Base-by-base conservation (phyloP, 352 stramenopile genomes). In the Globisporangium splendens region DNA sequence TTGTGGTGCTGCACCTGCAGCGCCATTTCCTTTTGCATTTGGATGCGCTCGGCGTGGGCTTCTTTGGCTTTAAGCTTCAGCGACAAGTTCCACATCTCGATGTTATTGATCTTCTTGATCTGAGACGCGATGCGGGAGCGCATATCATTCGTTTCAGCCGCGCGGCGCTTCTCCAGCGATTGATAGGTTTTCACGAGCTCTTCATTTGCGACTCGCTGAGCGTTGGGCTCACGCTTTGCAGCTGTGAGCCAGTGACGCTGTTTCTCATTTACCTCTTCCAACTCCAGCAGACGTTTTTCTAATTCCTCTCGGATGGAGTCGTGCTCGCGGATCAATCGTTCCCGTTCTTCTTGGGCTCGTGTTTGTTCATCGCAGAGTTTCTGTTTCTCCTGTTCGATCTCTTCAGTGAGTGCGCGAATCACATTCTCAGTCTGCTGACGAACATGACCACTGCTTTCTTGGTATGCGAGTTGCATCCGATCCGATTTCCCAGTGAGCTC, bases 41-140 rank as follows among this genome's bases (percentile, higher is more conserved):
- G 59, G 8, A 88, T 54, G 11, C 80, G 75, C 51, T 89, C 79
- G 15, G 47, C 66, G 28, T 81, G 69, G 7, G 72, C 72, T 46
- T 86, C 77, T n/a, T 84, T 86, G 1, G 77, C 69, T 42, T 88
- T 74, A 13, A 87, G 69, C 65, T 88, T 88, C 44, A 93, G 69
- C 56, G 79, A 79, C 21, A 89, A 54, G 48, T 89, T 91, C 83
- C 83, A 93, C 79, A 93, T 91, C 50, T 91, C 77, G 18, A 91
- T 71, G 57, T 77, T 77, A 56, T 83, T 87, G 57, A 91, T 89
- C 47, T 79, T 81, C 28, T 68, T 73, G 47, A 90, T 75, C 63
- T 93, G 83, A 31, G 77, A 59, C 10, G 67, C 59, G 42, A 93
- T 88, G 41, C 83, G 75, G 50, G 89, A 88, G 18, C 72, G 77